Evolutionary conservation across 2,329 filamentous ascomycete genomes (phyloP).

Genomic region (Botryotinia globosa): DNA sequence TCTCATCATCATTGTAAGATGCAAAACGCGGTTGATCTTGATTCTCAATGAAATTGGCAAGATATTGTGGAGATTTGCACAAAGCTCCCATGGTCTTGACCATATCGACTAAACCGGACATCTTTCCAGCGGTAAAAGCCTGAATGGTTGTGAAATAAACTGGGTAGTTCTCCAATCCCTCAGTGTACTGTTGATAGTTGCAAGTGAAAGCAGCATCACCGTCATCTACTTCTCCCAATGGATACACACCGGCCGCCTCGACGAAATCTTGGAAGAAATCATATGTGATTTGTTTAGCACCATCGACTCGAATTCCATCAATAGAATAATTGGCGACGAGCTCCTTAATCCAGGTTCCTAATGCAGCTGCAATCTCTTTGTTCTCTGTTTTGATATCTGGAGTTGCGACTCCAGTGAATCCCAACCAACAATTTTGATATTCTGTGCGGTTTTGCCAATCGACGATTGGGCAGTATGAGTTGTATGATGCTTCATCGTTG

Average conservation of each 20-base stretch:
- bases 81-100: conserved; percentile 16
- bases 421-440: conserved; percentile 31
- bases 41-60: conserved; percentile 43
- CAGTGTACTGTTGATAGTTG: conserved; percentile 25
- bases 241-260: conserved; percentile 53
- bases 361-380: conserved; percentile 40
- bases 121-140: conserved; percentile 27
- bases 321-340: conserved; percentile 44
- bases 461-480: conserved; percentile 32
- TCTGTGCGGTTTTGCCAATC: conserved; percentile 39
- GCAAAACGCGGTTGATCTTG: conserved; percentile 45
- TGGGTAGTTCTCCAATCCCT: conserved; percentile 25
- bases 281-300: conserved; percentile 45
- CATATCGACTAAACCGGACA: conserved; percentile 20
- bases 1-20: conserved; percentile 29
- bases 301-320: conserved; percentile 50
- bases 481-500: conserved; percentile 22
- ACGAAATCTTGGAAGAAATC: conserved; percentile 56
- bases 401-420: conserved; percentile 44
- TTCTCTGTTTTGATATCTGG: conserved; percentile 45
- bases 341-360: conserved; percentile 41
- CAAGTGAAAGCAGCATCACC: conserved; percentile 49
- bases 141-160: conserved; percentile 24
- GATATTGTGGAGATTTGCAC: conserved; percentile 38
- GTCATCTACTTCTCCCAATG: conserved; percentile 59